Evolutionary conservation across 1,284 basidiomycete genomes (phyloP).

Genomic region (Trichosporon asahii): DNA sequence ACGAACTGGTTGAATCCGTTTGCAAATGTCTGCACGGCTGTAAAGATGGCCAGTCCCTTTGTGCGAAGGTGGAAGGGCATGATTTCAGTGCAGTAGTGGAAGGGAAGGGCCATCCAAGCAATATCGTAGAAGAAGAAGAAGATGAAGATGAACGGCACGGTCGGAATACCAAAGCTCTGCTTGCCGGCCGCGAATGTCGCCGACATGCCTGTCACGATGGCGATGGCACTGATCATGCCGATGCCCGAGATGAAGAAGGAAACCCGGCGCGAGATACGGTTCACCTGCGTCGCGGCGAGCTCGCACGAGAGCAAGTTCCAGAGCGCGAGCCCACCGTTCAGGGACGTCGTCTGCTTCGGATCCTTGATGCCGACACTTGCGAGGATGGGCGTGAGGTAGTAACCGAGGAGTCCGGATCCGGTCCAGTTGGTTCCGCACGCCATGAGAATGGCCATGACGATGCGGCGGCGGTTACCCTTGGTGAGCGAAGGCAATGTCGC

Average conservation of each 20-base stretch:
- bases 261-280: slow-evolving; percentile 22
- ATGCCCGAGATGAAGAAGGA: slow-evolving; percentile 26
- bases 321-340: slow-evolving; percentile 25
- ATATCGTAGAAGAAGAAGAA: slow-evolving; percentile 19
- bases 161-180: slow-evolving; percentile 16
- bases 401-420: slow-evolving; percentile 34
- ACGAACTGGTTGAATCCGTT: slow-evolving; percentile 23
- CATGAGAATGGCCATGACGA: slow-evolving; percentile 28
- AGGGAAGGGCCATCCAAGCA: slow-evolving; percentile 18
- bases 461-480: slow-evolving; percentile 53
- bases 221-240: slow-evolving; percentile 22
- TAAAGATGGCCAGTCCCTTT: slow-evolving; percentile 25
- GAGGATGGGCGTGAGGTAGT: slow-evolving; percentile 34
- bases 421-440: slow-evolving; percentile 23
- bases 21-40: slow-evolving; percentile 14
- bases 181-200: slow-evolving; percentile 21
- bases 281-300: slow-evolving; percentile 13
- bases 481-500: slow-evolving; percentile 38
- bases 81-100: slow-evolving; percentile 20
- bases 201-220: slow-evolving; percentile 21
- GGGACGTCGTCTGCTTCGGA: slow-evolving; percentile 27
- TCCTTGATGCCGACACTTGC: slow-evolving; percentile 30
- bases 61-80: slow-evolving; percentile 22
- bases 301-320: slow-evolving; percentile 25
- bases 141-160: slow-evolving; percentile 27